Base-by-base conservation (phyloP, 2,329 filamentous ascomycete species). In the Neurospora crassa region DNA sequence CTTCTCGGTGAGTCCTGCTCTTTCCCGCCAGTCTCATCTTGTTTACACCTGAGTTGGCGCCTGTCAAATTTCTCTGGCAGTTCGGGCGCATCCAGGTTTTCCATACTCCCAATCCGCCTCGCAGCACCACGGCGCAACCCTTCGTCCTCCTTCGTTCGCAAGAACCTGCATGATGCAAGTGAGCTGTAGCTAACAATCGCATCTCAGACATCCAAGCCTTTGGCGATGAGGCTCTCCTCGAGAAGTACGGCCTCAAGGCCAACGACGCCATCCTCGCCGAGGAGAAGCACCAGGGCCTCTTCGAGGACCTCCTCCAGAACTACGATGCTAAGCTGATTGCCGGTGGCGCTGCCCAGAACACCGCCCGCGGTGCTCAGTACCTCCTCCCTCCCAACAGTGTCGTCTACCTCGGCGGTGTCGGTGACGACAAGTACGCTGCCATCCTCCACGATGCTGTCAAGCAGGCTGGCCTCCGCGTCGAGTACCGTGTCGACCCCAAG, bases 181-280 rank as follows among this genome's bases (percentile, higher is more conserved):
- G 67, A 42, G 11, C 42, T 63, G 53, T 12, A 67, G 67, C 45
- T 43, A 70, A 72, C 73, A 29, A n/a, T 10, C 63, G 71, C 74
- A 69, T 40, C 47, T 8, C 77, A 94, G 92, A 99, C 81, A 99
- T 99, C 82, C 95, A 97, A 84, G 96, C 91, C 78, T 78, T 85
- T 77, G 96, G 94, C 78, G 89, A 95, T 82, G 87, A 94, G 77
- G 90, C 89, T 40, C 90, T 98, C 71, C 92, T 99, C 73, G 85
- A 94, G 76, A 97, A 97, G 87, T 99, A 99, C 81, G 90, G 85
- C 72, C 88, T 99, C 78, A 97, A 99, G 87, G 87, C 91, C 82
- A 97, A 99, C 85, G 95, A 99, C 82, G 96, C 96, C 78, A 97
- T 99, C 81, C 92, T 99, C 73, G 95, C 95, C 71, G 93, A 97